Conservation (phyloP, 352 stramenopile genomes). For the Pythium aristosporum region DNA sequence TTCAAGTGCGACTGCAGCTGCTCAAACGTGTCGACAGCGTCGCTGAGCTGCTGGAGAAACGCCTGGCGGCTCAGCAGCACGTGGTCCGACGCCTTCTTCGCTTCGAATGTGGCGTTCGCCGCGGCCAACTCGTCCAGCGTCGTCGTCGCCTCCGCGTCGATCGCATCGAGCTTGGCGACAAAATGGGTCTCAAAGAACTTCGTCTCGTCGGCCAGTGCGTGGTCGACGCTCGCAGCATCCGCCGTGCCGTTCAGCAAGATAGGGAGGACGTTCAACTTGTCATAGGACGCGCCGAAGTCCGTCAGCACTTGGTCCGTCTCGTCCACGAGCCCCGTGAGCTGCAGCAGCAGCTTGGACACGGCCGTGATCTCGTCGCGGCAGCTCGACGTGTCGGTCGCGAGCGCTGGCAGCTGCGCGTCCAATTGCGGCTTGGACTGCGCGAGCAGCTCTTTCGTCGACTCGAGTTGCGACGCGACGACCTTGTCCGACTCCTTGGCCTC, state of each 20-base stretch:
- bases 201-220: slow-evolving; percentile 50
- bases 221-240: slow-evolving; percentile 16
- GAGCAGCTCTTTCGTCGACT: slow-evolving; percentile 36
- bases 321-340: slow-evolving; percentile 47
- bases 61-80: slow-evolving; percentile 52
- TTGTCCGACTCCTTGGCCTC: slow-evolving; percentile 69
- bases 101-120: slow-evolving; percentile 58
- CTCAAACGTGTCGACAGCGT: slow-evolving; percentile 73
- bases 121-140: slow-evolving; percentile 40
- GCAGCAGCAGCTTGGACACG: slow-evolving; percentile 53
- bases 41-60: slow-evolving; percentile 59
- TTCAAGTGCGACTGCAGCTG: slow-evolving; percentile 75
- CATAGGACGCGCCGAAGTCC: slow-evolving; percentile 50
- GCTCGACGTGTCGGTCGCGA: slow-evolving; percentile 50
- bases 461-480: slow-evolving; percentile 55
- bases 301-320: slow-evolving; percentile 60
- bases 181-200: slow-evolving; percentile 64
- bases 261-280: slow-evolving; percentile 62
- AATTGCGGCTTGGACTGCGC: slow-evolving; percentile 51
- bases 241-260: slow-evolving; percentile 37
- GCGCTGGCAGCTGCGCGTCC: slow-evolving; percentile 48
- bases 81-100: slow-evolving; percentile 54
- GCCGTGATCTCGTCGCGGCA: slow-evolving; percentile 52
- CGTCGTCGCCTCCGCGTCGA: slow-evolving; percentile 48
- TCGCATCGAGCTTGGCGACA: slow-evolving; percentile 49